Evolutionary conservation across 305 asterid species (phyloP).

Genomic region (Solanum hybrid): DNA sequence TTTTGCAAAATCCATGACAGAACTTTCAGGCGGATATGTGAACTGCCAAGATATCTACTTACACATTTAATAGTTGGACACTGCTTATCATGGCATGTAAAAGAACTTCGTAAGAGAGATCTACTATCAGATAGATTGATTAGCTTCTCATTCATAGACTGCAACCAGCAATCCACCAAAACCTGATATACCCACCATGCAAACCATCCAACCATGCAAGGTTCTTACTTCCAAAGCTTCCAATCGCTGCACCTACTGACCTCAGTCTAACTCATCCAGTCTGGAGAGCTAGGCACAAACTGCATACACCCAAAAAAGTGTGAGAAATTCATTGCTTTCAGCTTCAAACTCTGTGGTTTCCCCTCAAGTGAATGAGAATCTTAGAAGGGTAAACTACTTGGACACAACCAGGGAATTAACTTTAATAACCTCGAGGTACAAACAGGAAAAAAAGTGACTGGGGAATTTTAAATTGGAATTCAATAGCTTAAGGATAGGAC

Average conservation of each 20-base stretch:
- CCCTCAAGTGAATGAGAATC: background rate
- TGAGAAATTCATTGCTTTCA: background rate
- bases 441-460: background rate
- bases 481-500: background rate
- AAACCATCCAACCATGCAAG: slow-evolving; percentile 50
- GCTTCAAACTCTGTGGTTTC: background rate
- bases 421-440: background rate
- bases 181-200: slow-evolving; percentile 22
- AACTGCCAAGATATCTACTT: background rate
- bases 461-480: background rate
- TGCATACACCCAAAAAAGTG: slow-evolving; percentile 18
- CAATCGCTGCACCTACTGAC: slow-evolving; percentile 48
- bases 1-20: background rate
- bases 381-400: background rate
- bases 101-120: background rate
- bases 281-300: slow-evolving; percentile 77
- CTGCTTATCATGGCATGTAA: background rate
- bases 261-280: slow-evolving; percentile 51
- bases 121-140: background rate
- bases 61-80: background rate
- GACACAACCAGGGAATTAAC: background rate
- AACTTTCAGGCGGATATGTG: slow-evolving; percentile 1
- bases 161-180: slow-evolving; percentile 29
- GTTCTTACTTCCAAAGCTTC: slow-evolving; percentile 38
- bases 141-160: slow-evolving; percentile 5